Percentiles rank a stretch among this genome's conserved stretches.
These are phyloP conservation scores for Phialocephala subalpina DNA, from an alignment of 2,329 filamentous ascomycete species.

Conservation along the genomic window DNA sequence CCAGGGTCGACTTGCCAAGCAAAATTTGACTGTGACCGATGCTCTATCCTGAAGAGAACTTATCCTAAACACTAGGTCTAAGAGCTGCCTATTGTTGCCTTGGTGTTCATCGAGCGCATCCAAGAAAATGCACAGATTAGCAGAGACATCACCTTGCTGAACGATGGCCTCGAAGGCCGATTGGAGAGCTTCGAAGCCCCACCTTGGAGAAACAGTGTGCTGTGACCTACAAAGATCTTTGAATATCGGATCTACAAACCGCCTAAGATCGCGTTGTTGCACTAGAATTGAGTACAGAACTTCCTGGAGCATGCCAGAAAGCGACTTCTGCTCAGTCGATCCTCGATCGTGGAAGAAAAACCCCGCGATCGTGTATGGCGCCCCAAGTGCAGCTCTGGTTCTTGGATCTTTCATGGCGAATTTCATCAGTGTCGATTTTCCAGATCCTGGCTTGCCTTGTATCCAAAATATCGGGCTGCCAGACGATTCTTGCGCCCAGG, in stretches of 20 bases:
- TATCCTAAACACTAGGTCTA: background rate
- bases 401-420: too few species aligned
- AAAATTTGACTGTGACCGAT: constrained; percentile 11
- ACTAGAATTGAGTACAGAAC: constrained; percentile 1
- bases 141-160: background rate
- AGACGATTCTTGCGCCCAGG: constrained; percentile 10
- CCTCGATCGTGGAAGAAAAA: too few species aligned
- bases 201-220: background rate
- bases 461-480: constrained; percentile 17
- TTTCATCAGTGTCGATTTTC: background rate
- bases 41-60: background rate
- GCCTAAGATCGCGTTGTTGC: background rate
- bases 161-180: background rate
- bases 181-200: background rate
- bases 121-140: constrained; percentile 11
- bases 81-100: constrained; percentile 8
- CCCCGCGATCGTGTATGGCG: too few species aligned
- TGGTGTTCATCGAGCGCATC: constrained; percentile 21
- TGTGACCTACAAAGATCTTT: background rate
- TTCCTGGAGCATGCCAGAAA: constrained; percentile 2
- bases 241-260: background rate
- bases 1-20: constrained; percentile 17
- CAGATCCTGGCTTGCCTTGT: background rate
- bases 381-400: too few species aligned
- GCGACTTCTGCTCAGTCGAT: too few species aligned